Conservation (phyloP, 1,139 yeast genomes). For the Candida smagusa region DNA sequence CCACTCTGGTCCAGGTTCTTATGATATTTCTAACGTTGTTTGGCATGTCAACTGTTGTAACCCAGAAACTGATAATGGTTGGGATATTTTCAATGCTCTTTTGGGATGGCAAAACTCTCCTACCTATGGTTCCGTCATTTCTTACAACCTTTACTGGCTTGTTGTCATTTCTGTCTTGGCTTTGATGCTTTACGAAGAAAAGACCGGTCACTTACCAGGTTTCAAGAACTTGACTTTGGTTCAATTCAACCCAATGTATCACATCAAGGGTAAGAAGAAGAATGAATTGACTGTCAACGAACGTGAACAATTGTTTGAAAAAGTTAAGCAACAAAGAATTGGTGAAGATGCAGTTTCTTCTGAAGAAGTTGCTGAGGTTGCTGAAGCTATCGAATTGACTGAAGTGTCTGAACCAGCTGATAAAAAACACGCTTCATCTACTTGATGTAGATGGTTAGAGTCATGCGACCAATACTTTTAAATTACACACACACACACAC, state of each 20-base stretch:
- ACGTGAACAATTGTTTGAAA: conserved; percentile 19
- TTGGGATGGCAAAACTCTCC: conserved; percentile 29
- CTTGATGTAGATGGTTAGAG: not conserved
- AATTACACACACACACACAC: conserved; percentile 11
- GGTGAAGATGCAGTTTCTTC: conserved; percentile 10
- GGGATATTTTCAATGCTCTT: conserved; percentile 89
- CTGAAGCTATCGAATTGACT: not conserved
- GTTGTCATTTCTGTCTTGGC: conserved; percentile 14
- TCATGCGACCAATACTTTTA: not conserved
- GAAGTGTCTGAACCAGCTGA: conserved; percentile 2
- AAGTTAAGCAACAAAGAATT: conserved; percentile 14
- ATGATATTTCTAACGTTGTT: conserved; percentile 71
- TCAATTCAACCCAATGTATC: conserved; percentile 24
- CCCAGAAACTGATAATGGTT: conserved; percentile 85
- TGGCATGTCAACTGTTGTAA: conserved; percentile 99
- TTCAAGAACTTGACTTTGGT: conserved; percentile 15
- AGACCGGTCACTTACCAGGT: conserved; percentile 24
- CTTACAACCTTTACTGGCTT: conserved; percentile 24
- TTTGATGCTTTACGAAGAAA: conserved; percentile 24
- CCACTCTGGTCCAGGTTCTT: conserved; percentile 94
- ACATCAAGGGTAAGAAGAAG: conserved; percentile 25
- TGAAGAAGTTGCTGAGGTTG: conserved; percentile 2
- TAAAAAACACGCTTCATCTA: conserved; percentile 2
- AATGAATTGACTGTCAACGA: conserved; percentile 16
- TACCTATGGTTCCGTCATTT: conserved; percentile 24